A percentile compares a stretch with the other conserved stretches of the same genome.
These are phyloP conservation scores for Fusarium devonianum DNA, from an alignment of 2,329 filamentous ascomycete species.

Conservation along the genomic window DNA sequence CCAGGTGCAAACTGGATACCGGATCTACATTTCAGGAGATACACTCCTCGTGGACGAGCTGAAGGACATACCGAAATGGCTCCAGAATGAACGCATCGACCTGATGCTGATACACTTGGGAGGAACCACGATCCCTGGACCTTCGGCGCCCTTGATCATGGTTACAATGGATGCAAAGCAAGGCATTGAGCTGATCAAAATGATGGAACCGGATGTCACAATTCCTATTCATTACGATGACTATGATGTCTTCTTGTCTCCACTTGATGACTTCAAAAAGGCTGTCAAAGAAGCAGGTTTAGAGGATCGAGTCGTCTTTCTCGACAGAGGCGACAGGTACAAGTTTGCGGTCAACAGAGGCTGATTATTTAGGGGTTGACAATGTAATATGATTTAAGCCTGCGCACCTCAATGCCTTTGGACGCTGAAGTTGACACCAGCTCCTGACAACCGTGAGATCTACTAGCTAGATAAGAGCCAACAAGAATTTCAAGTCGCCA, in stretches of 20 bases:
- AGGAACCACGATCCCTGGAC: conserved; percentile 69
- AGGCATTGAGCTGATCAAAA: conserved; percentile 64
- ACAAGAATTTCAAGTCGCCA: no score
- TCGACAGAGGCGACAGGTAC: conserved; percentile 51
- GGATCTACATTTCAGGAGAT: conserved; percentile 73
- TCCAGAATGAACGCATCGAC: conserved; percentile 63
- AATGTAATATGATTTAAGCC: no score
- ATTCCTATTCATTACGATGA: conserved; percentile 72
- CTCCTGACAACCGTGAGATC: no score
- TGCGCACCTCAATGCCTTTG: no score
- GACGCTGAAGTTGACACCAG: no score
- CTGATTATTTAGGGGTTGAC: no score
- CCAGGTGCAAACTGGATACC: conserved; percentile 57
- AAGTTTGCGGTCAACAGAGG: conserved; percentile 12
- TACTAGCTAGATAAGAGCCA: no score
- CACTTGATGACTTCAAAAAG: conserved; percentile 66
- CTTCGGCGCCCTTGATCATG: conserved; percentile 67
- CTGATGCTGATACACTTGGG: conserved; percentile 73
- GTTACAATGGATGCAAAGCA: conserved; percentile 73
- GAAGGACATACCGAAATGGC: conserved; percentile 64
- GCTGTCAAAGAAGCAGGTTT: conserved; percentile 61
- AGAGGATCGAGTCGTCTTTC: conserved; percentile 62
- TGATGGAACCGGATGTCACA: conserved; percentile 67
- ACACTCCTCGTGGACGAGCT: conserved; percentile 65
- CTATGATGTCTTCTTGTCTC: conserved; percentile 67